Evolutionary conservation across 495 filamentous ascomycete species (phyloP).

Genomic region (Hypoxylon rickii): DNA sequence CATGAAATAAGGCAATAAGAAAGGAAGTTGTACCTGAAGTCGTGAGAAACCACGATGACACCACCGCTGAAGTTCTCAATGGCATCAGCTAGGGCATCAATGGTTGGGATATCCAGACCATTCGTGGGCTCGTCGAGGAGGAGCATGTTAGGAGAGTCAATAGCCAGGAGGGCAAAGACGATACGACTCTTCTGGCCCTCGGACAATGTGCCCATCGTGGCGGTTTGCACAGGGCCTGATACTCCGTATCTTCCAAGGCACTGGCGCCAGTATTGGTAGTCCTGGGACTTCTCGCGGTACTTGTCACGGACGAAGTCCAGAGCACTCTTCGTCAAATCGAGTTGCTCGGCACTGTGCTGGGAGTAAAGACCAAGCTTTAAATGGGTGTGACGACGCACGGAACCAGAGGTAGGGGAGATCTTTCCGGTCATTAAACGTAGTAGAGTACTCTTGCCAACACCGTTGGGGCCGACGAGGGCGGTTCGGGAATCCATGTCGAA

Average conservation of each 20-base stretch:
- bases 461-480: conserved; percentile 96
- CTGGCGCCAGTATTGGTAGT: conserved; percentile 99
- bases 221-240: conserved; percentile 89
- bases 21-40: conserved; percentile 76
- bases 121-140: conserved; percentile 98
- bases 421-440: conserved; percentile 97
- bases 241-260: conserved; percentile 94
- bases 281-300: conserved; percentile 84
- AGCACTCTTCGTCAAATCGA: conserved; percentile 96
- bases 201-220: conserved; percentile 95
- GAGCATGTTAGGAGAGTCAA: conserved; percentile 97
- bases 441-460: conserved; percentile 99
- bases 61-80: conserved; percentile 96
- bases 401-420: conserved; percentile 80
- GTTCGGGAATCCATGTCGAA: conserved; percentile 99
- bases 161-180: conserved; percentile 94
- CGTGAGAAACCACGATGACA: conserved; percentile 97
- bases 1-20: not conserved
- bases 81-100: conserved; percentile 95
- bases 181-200: conserved; percentile 98
- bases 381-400: conserved; percentile 90
- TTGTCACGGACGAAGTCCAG: conserved; percentile 98
- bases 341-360: conserved; percentile 97
- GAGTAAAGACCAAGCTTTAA: conserved; percentile 97
- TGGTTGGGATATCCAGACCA: conserved; percentile 98